Evolutionary conservation across 208 protist genomes (phyloP), one percentile per base, ranked within the genome.

Genomic region (Kentomonas sorsogonicus): DNA sequence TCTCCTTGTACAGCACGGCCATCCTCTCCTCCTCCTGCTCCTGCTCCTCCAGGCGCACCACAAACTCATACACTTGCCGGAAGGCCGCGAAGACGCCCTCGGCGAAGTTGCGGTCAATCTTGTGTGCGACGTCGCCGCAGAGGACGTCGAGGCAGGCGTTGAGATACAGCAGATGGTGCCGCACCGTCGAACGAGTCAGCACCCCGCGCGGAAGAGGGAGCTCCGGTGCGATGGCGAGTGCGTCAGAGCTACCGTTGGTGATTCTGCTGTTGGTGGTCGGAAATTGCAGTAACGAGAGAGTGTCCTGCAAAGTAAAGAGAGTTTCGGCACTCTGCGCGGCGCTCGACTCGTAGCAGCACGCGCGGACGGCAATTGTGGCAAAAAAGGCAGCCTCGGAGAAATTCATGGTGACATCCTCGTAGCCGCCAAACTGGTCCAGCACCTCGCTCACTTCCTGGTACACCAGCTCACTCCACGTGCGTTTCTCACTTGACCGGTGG

Each of bases 1-100:
- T 95, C 54, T 95, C 93, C 63, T 93, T 89, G 62, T 94, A 95
- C 48, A 94, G 83, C 26, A 97, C 94, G 1, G 90, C 70, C 57
- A 90, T 82, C 62, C 85, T 80, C 46, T 94, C 74, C 27, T 76
- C 77, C 46, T 60, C 46, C 16, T 72, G 72, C 63, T 95, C 83
- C 66, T 87, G 71, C 61, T 44, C 84, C 56, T 95, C 87, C 56
- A 91, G 77, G 40, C 77, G 71, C 64, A 94, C 79, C 23, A 95
- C 75, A 40, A 48, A 58, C 11, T 55, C 60, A 48, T 83, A 85
- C 11, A 97, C 65, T 11, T 84, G 60, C 30, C 78, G 77, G 61
- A 91, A 90, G 10, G 81, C 47, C 0, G 46, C 52, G 53, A 86
- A 84, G 15, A 97, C 46, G 51, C 63, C 72, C 58, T 84, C 72